Evolutionary conservation across 2,329 filamentous ascomycete genomes (phyloP).

Genomic region (Lasiodiplodia theobromae): DNA sequence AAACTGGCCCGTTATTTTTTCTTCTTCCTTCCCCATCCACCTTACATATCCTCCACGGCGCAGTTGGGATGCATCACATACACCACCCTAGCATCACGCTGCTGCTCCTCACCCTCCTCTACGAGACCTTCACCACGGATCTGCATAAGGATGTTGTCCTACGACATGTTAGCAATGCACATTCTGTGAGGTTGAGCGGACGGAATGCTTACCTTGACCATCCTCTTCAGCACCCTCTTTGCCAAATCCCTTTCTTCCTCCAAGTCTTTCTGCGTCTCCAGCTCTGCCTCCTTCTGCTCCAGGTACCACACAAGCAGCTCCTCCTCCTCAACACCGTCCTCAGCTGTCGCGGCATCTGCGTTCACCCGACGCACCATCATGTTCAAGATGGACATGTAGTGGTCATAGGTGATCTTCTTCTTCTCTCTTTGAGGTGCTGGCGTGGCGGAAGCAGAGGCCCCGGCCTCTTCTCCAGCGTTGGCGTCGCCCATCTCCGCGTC

Average conservation of each 20-base stretch:
- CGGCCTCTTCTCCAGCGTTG: slow-evolving; percentile 41
- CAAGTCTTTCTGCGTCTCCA: slow-evolving; percentile 82
- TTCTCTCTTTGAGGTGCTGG: slow-evolving; percentile 58
- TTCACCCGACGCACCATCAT: slow-evolving; percentile 82
- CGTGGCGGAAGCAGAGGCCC: slow-evolving; percentile 46
- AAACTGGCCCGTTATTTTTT: slow-evolving; percentile 1
- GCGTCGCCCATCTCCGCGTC: slow-evolving; percentile 39
- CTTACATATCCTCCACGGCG: slow-evolving; percentile 69
- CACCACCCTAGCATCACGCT: slow-evolving; percentile 64
- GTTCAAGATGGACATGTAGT: slow-evolving; percentile 91
- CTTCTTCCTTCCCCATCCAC: background rate
- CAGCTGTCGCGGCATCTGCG: slow-evolving; percentile 76
- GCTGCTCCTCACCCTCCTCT: slow-evolving; percentile 70
- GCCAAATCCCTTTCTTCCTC: slow-evolving; percentile 75
- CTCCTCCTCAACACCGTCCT: slow-evolving; percentile 85
- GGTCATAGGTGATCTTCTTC: slow-evolving; percentile 93
- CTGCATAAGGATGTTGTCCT: slow-evolving; percentile 67
- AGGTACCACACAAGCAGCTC: slow-evolving; percentile 88
- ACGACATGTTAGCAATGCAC: slow-evolving; percentile 34
- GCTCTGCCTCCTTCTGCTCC: slow-evolving; percentile 84
- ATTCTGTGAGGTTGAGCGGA: slow-evolving; percentile 12
- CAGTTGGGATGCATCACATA: slow-evolving; percentile 97
- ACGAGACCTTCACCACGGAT: slow-evolving; percentile 86
- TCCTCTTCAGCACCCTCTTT: slow-evolving; percentile 88
- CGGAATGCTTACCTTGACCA: slow-evolving; percentile 80